These are phyloP conservation scores for Fusarium buxicola DNA, from an alignment of 2,329 filamentous ascomycete genomes.

Conservation along the genomic window DNA sequence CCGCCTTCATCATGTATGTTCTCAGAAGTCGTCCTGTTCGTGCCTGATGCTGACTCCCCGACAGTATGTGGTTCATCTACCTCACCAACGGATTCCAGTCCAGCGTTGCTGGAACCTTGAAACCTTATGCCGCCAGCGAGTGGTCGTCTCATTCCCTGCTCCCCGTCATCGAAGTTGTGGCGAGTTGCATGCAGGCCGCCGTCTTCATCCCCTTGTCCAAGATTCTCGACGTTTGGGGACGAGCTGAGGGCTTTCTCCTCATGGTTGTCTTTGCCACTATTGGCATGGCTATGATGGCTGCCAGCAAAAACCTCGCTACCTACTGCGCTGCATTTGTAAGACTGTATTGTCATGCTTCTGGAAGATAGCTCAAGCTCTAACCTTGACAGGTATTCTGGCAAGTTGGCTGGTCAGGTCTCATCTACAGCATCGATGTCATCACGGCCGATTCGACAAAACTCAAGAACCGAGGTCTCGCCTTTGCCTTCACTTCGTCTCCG, in stretches of 20 bases:
- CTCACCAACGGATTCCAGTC: slow-evolving; percentile 63
- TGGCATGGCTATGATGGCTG: slow-evolving; percentile 71
- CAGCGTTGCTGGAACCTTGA: slow-evolving; percentile 55
- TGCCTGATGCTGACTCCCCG: slow-evolving; percentile 2
- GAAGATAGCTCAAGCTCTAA: background rate
- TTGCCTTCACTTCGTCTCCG: slow-evolving; percentile 55
- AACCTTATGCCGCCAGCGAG: slow-evolving; percentile 62
- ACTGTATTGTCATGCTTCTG: rapidly evolving
- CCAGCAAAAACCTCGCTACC: slow-evolving; percentile 55
- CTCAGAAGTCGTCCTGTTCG: background rate
- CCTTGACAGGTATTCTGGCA: slow-evolving; percentile 66
- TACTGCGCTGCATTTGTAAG: slow-evolving; percentile 64
- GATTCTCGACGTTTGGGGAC: slow-evolving; percentile 71
- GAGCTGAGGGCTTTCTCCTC: slow-evolving; percentile 68
- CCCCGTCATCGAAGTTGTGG: slow-evolving; percentile 64
- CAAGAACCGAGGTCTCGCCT: slow-evolving; percentile 55
- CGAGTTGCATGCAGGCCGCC: slow-evolving; percentile 66
- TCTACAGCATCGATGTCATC: slow-evolving; percentile 72
- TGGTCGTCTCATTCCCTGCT: slow-evolving; percentile 66
- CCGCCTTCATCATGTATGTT: slow-evolving; percentile 50
- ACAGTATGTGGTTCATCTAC: slow-evolving; percentile 60
- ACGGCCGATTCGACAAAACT: slow-evolving; percentile 69
- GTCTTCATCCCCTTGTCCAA: slow-evolving; percentile 72
- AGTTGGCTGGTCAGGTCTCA: slow-evolving; percentile 70
- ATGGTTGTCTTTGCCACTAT: slow-evolving; percentile 62